Conservation (phyloP, 2,329 filamentous ascomycete genomes). For the Cladosporium phlei region DNA sequence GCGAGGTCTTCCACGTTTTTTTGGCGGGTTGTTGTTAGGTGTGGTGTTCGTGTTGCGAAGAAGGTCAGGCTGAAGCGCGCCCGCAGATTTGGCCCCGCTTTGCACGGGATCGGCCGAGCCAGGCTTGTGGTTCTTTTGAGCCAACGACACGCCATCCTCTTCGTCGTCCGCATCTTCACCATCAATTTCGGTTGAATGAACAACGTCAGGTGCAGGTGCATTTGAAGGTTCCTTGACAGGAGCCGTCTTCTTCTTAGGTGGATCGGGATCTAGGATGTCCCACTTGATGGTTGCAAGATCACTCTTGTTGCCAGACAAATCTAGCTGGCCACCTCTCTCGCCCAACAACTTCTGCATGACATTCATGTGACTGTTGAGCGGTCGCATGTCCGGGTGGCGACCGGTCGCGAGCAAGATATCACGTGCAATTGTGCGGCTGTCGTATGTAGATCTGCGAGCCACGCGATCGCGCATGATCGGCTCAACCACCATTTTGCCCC, state of each 20-base stretch:
- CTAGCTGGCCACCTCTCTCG: constrained; percentile 35
- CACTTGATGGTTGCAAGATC: constrained; percentile 58
- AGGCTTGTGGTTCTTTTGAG: not conserved
- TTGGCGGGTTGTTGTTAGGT: constrained; percentile 19
- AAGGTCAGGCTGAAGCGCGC: no score
- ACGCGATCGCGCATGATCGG: constrained; percentile 45
- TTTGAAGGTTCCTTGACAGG: constrained; percentile 3
- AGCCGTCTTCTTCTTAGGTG: constrained; percentile 25
- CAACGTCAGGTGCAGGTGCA: constrained; percentile 1
- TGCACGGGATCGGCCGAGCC: no score
- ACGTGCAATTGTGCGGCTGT: constrained; percentile 58
- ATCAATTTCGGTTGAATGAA: constrained; percentile 22
- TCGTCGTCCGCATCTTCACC: constrained; percentile 35
- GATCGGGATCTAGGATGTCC: constrained; percentile 57
- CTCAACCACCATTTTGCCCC: constrained; percentile 37
- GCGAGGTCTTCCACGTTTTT: constrained; percentile 33
- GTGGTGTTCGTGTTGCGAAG: not conserved
- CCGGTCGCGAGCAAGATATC: constrained; percentile 60
- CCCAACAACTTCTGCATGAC: constrained; percentile 37
- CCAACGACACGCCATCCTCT: constrained; percentile 14
- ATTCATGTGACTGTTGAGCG: constrained; percentile 56
- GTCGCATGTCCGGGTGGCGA: constrained; percentile 55
- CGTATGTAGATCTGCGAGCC: constrained; percentile 49
- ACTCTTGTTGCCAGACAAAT: constrained; percentile 31
- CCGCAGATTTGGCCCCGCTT: no score